Conservation (phyloP, 768 basidiomycete species). For the Antrodiella citrinella region DNA sequence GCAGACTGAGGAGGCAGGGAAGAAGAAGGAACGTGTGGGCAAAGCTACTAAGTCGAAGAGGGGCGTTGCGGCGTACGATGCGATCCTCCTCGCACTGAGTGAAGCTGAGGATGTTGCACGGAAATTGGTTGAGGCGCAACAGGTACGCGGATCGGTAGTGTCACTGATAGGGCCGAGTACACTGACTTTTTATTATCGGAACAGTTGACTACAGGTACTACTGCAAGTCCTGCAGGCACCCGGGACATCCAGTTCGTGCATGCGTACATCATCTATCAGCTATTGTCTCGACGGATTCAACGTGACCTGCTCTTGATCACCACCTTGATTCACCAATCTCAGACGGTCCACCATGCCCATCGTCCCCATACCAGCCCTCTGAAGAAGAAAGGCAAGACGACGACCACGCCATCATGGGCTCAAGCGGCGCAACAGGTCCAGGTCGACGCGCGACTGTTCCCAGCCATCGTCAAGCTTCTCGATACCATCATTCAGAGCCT, state of each 20-base stretch:
- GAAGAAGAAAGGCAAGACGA: slow-evolving; percentile 9
- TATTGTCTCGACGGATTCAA: slow-evolving; percentile 80
- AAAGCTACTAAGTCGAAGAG: slow-evolving; percentile 49
- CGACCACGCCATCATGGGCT: slow-evolving; percentile 19
- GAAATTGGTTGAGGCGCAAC: slow-evolving; percentile 76
- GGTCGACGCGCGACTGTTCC: slow-evolving; percentile 69
- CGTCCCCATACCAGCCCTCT: slow-evolving; percentile 16
- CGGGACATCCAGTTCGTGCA: slow-evolving; percentile 82
- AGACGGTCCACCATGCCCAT: slow-evolving; percentile 27
- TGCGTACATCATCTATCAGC: slow-evolving; percentile 79
- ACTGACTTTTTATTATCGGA: slow-evolving; percentile 5
- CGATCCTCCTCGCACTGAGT: slow-evolving; percentile 72
- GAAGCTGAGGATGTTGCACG: slow-evolving; percentile 85
- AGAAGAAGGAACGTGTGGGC: slow-evolving; percentile 29
- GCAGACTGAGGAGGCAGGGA: slow-evolving; percentile 25
- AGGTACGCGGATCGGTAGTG: slow-evolving; percentile 37
- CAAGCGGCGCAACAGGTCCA: slow-evolving; percentile 28
- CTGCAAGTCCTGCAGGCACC: slow-evolving; percentile 33
- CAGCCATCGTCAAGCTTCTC: slow-evolving; percentile 81
- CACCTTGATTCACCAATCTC: slow-evolving; percentile 38
- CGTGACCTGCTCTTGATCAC: slow-evolving; percentile 79
- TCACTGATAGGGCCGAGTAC: slow-evolving; percentile 12
- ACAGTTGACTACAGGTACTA: slow-evolving; percentile 35
- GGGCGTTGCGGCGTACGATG: slow-evolving; percentile 82
- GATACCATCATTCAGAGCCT: slow-evolving; percentile 83